A percentile compares a stretch with the other conserved stretches of the same genome.
phyloP scores from a whole-genome alignment of 345 rosid species.

The Mangifera indica region DNA sequence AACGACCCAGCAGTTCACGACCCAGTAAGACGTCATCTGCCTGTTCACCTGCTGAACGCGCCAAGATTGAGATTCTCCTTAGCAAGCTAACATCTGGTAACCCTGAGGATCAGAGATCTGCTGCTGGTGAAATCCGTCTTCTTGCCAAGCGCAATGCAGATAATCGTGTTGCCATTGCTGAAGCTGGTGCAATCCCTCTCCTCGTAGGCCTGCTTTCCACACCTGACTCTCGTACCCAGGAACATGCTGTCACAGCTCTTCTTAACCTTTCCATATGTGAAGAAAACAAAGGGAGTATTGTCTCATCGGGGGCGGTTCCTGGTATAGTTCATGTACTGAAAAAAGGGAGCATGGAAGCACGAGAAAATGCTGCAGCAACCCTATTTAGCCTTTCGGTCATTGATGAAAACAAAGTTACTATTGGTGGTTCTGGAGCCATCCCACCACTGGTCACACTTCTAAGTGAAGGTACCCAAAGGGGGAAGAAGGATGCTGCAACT shows the following conservation, averaged over 20 bases:
- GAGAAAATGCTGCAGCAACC: slow-evolving; percentile 98
- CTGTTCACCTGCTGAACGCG: slow-evolving; percentile 69
- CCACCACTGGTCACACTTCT: slow-evolving; percentile 82
- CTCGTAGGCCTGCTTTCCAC: slow-evolving; percentile 79
- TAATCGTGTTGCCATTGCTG: slow-evolving; percentile 95
- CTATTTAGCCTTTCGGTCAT: slow-evolving; percentile 94
- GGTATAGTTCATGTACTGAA: slow-evolving; percentile 91
- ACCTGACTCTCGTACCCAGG: slow-evolving; percentile 86
- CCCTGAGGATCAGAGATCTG: slow-evolving; percentile 77
- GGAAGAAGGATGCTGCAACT: slow-evolving; percentile 98
- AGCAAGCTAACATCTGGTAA: slow-evolving; percentile 68
- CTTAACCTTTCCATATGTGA: slow-evolving; percentile 96
- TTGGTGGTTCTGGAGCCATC: slow-evolving; percentile 84
- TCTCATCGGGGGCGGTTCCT: slow-evolving; percentile 87
- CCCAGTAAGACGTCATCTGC: slow-evolving; percentile 60
- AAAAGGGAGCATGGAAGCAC: slow-evolving; percentile 98
- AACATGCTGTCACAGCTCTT: slow-evolving; percentile 93
- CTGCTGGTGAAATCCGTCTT: slow-evolving; percentile 94
- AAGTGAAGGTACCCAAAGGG: slow-evolving; percentile 87
- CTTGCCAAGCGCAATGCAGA: slow-evolving; percentile 97
- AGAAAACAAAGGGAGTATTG: slow-evolving; percentile 87
- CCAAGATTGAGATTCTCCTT: slow-evolving; percentile 71
- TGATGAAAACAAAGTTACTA: slow-evolving; percentile 89
- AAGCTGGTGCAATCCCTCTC: slow-evolving; percentile 97
- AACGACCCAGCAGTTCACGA: slow-evolving; percentile 68